Percentiles rank a stretch among this genome's conserved stretches.
Conservation (phyloP, 2,329 filamentous ascomycete species). For the Whalleya microplaca region DNA sequence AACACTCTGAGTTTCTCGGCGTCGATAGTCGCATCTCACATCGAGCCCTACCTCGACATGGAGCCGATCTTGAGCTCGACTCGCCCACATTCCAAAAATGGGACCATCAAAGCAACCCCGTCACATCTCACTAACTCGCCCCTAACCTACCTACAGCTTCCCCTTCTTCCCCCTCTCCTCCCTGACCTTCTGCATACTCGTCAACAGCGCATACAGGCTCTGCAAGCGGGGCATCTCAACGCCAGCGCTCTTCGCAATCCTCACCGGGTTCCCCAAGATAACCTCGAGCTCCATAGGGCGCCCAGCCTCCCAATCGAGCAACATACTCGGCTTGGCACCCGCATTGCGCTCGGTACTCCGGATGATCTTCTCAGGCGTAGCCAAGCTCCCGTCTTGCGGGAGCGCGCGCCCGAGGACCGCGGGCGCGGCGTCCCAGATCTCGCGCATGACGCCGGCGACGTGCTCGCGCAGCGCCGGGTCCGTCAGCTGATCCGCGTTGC, state of each 20-base stretch:
- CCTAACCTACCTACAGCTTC: slow-evolving; percentile 39
- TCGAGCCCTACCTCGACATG: no score
- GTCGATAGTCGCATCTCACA: no score
- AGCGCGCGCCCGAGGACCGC: slow-evolving; percentile 65
- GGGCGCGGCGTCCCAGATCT: slow-evolving; percentile 67
- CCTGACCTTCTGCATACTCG: slow-evolving; percentile 61
- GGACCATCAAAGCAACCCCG: no score
- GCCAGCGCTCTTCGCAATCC: slow-evolving; percentile 64
- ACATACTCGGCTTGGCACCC: slow-evolving; percentile 69
- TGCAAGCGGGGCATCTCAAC: slow-evolving; percentile 69
- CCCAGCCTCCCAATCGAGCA: slow-evolving; percentile 70
- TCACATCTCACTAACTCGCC: no score
- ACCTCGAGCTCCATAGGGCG: slow-evolving; percentile 72
- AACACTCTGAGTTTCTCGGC: no score
- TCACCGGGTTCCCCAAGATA: slow-evolving; percentile 71
- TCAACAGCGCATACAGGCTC: slow-evolving; percentile 67
- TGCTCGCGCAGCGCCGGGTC: slow-evolving; percentile 67
- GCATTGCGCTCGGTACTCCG: slow-evolving; percentile 66
- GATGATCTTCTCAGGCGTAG: slow-evolving; percentile 65
- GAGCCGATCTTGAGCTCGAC: no score
- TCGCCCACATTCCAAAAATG: no score
- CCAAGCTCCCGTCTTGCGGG: slow-evolving; percentile 62
- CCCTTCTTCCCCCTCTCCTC: slow-evolving; percentile 43
- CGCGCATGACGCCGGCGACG: slow-evolving; percentile 68
- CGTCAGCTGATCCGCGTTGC: slow-evolving; percentile 67